Conservation (phyloP, 2,329 filamentous ascomycete species). For the Aspergillus sergii region DNA sequence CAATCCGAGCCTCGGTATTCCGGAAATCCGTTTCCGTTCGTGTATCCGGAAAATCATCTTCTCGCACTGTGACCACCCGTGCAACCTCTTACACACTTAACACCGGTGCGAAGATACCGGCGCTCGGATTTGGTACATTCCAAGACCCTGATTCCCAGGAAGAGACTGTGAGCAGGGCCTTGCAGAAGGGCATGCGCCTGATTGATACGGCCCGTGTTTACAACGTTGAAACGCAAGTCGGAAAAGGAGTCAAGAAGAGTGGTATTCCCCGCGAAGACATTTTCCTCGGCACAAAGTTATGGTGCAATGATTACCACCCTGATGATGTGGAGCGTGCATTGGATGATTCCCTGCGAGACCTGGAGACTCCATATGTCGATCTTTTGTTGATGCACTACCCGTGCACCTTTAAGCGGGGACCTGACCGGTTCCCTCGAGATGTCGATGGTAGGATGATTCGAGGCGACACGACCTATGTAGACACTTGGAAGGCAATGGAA, state of each 20-base stretch:
- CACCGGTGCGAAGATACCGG: too few relatives aligned
- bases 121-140: too few relatives aligned
- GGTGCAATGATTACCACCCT: conserved; percentile 60
- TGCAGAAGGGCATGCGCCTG: background rate
- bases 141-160: too few relatives aligned
- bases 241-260: conserved; percentile 61
- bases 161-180: background rate
- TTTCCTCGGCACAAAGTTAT: conserved; percentile 59
- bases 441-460: conserved; percentile 56
- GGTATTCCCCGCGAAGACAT: conserved; percentile 55
- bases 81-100: too few relatives aligned
- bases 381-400: conserved; percentile 64
- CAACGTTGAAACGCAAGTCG: conserved; percentile 60
- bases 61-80: too few relatives aligned
- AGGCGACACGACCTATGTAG: conserved; percentile 53
- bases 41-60: too few relatives aligned
- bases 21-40: too few relatives aligned
- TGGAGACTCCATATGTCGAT: conserved; percentile 65
- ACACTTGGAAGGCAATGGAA: conserved; percentile 39
- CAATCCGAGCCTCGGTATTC: too few relatives aligned
- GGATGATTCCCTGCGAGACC: conserved; percentile 59
- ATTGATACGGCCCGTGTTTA: conserved; percentile 14
- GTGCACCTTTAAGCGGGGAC: conserved; percentile 19
- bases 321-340: conserved; percentile 63
- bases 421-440: conserved; percentile 45